These are phyloP conservation scores for Aegilops umbellulata DNA, from an alignment of 176 grass and related monocot genomes.

Conservation along the genomic window DNA sequence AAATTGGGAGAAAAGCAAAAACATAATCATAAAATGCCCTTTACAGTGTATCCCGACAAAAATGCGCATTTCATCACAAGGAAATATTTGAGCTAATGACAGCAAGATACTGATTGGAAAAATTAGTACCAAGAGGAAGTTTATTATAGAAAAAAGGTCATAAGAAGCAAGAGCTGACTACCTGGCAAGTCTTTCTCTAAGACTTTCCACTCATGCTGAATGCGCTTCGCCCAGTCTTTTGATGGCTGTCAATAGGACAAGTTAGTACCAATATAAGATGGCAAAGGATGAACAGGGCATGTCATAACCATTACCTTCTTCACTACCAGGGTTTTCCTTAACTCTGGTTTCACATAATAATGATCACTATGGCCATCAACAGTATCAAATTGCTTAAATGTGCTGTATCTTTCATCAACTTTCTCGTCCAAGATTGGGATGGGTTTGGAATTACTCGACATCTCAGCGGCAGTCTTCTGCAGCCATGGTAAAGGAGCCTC, in stretches of 20 bases:
- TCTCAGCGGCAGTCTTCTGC: slow-evolving; percentile 40
- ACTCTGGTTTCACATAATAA: slow-evolving; percentile 43
- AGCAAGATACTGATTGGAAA: neutral
- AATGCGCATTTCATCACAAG: neutral
- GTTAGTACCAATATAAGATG: neutral
- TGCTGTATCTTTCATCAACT: slow-evolving; percentile 63
- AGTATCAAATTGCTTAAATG: slow-evolving; percentile 83
- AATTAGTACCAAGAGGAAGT: neutral
- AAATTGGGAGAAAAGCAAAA: slow-evolving; percentile 27
- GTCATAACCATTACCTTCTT: slow-evolving; percentile 43
- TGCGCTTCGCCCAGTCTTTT: slow-evolving; percentile 68
- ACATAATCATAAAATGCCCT: slow-evolving; percentile 22
- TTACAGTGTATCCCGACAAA: neutral
- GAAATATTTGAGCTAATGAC: neutral
- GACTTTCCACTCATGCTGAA: slow-evolving; percentile 86
- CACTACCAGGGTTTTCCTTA: slow-evolving; percentile 35
- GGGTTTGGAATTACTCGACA: slow-evolving; percentile 32
- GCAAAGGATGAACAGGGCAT: neutral
- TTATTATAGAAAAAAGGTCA: slow-evolving; percentile 9
- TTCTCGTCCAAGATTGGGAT: slow-evolving; percentile 43
- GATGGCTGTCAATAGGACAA: slow-evolving; percentile 55
- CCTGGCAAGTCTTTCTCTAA: slow-evolving; percentile 86
- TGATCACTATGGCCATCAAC: slow-evolving; percentile 68
- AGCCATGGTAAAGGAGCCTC: slow-evolving; percentile 52
- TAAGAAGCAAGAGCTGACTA: slow-evolving; percentile 26